Base-by-base conservation (phyloP, 2,329 filamentous ascomycete genomes). In the Fusarium clavum region DNA sequence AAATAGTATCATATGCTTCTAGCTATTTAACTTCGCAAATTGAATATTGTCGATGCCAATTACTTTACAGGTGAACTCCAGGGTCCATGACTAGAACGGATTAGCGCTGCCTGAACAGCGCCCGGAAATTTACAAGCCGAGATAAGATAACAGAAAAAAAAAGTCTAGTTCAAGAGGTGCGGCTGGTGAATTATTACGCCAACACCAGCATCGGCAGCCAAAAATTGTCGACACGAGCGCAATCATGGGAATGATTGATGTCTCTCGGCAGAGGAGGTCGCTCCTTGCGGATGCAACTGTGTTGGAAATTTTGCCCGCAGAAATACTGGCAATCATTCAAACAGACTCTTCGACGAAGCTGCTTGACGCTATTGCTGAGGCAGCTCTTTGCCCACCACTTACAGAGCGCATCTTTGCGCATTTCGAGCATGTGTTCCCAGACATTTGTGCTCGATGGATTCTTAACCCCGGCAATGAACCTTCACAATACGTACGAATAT, bases 401-500 rank as follows among this genome's bases (percentile, higher is more conserved):
- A 95, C 93, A 75, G 89, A 93, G 76, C 84, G 84, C 60, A 83
- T 97, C 77, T 94, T 96, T 76, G 83, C 87, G 70, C 87, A 92
- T 76, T 94, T 94, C 79, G 90, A 92, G 77, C 83, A 86, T 67
- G 82, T 94, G 43, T 93, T 96, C 75, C 88, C 93, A 73, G 94
- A 98, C 79, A 84, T 97, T 52, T 93, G 92, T 80, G 92, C 94
- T 67, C 86, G 92, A 83, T 97, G 94, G 94, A 83, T 92, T 46
- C 83, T 85, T 75, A 79, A 82, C 77, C 74, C 82, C 29, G 79
- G 79, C 29, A 79, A 77, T 44, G 76, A 79, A 69, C 57, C 34
- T 38, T 38, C 78, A 74, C 72, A 79, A 80, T 73, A 80, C 79
- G 73, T 79, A 74, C 58, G 80, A 34, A 73, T 91, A 55, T 86